A percentile compares a stretch with the other conserved stretches of the same genome.
These are phyloP conservation scores for Lachnellula cervina DNA, from an alignment of 2,329 filamentous ascomycete species.

Conservation along the genomic window DNA sequence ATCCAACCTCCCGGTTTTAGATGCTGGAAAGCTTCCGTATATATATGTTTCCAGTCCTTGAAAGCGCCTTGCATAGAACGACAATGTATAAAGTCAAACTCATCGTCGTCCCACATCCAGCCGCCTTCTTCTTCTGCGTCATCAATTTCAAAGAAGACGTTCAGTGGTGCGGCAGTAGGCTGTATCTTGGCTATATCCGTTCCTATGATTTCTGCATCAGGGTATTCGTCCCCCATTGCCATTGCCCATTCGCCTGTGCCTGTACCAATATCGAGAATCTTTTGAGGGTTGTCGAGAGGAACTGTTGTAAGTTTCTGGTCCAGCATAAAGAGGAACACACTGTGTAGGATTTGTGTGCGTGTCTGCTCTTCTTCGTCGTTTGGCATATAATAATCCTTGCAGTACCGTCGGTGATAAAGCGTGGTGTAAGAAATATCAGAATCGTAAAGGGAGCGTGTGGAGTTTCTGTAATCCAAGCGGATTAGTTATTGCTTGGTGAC, in stretches of 20 bases:
- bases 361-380: constrained; percentile 31
- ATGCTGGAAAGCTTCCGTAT: constrained; percentile 44
- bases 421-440: constrained; percentile 35
- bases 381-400: constrained; percentile 39
- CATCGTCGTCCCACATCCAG: constrained; percentile 46
- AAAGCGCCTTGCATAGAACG: constrained; percentile 55
- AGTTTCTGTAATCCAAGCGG: constrained; percentile 20
- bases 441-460: constrained; percentile 30
- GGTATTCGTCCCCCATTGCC: constrained; percentile 49
- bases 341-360: constrained; percentile 27
- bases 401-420: constrained; percentile 46
- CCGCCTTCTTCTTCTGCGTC: constrained; percentile 44
- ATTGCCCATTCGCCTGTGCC: constrained; percentile 62
- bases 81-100: constrained; percentile 58
- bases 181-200: constrained; percentile 57
- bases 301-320: constrained; percentile 26
- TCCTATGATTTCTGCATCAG: constrained; percentile 49
- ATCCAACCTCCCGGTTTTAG: constrained; percentile 31
- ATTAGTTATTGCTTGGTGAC: neutral
- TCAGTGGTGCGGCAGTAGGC: constrained; percentile 52
- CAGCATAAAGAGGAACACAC: constrained; percentile 25
- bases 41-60: constrained; percentile 50
- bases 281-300: constrained; percentile 36
- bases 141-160: constrained; percentile 62
- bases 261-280: constrained; percentile 44